These are phyloP conservation scores for Heterobasidion annosum DNA, from an alignment of 1,284 basidiomycete species.

Conservation along the genomic window DNA sequence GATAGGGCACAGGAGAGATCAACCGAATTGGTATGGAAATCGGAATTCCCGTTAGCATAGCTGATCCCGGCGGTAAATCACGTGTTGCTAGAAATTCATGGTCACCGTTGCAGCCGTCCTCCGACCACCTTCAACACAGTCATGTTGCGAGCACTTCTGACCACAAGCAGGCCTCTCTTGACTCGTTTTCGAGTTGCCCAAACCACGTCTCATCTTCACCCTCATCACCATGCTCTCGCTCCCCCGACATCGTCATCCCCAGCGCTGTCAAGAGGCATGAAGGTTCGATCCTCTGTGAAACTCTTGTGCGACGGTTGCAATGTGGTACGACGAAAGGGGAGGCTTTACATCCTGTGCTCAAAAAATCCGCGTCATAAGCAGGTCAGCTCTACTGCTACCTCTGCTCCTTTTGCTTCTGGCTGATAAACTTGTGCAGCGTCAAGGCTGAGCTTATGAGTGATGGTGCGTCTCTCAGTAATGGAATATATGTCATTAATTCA, in stretches of 20 bases:
- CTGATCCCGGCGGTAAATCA: neutral
- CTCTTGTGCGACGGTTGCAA: conserved; percentile 87
- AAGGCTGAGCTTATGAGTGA: conserved; percentile 34
- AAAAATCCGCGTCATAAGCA: conserved; percentile 98
- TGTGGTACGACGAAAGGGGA: conserved; percentile 82
- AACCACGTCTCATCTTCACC: conserved; percentile 23
- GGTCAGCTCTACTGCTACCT: conserved; percentile 39
- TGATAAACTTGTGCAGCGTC: conserved; percentile 36
- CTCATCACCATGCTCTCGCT: conserved; percentile 20
- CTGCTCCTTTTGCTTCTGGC: conserved; percentile 6
- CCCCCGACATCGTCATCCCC: conserved; percentile 17
- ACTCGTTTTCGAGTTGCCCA: conserved; percentile 36
- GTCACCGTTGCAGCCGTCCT: neutral
- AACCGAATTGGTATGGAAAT: neutral
- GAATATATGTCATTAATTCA: no score
- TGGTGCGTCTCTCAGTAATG: neutral
- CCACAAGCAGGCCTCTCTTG: conserved; percentile 50
- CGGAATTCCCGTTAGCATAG: neutral
- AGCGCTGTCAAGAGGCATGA: conserved; percentile 73
- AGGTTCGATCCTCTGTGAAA: conserved; percentile 93
- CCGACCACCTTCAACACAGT: conserved; percentile 5
- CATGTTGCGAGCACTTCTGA: conserved; percentile 62
- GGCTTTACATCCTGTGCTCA: conserved; percentile 89
- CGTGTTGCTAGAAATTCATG: neutral
- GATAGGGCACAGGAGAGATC: neutral